Evolutionary conservation across 176 grass and related monocot genomes (phyloP).

Genomic region (Dendrocalamus sinicus): DNA sequence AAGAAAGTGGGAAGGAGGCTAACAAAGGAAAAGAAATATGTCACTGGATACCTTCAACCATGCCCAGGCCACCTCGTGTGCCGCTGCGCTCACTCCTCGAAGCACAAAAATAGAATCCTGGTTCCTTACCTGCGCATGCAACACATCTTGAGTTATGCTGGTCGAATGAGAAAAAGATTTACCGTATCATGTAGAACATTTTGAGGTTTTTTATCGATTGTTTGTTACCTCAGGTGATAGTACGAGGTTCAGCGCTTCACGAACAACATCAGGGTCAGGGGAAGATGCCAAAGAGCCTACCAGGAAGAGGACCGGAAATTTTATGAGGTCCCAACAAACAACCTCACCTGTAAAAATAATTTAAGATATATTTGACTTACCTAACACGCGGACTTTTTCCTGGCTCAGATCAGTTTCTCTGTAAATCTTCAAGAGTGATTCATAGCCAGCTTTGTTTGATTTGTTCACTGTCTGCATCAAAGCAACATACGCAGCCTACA

Average conservation of each 20-base stretch:
- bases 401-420: slow-evolving; percentile 94
- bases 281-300: slow-evolving; percentile 81
- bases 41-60: slow-evolving; percentile 84
- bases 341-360: not conserved
- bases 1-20: not conserved
- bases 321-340: slow-evolving; percentile 21
- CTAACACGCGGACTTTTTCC: slow-evolving; percentile 92
- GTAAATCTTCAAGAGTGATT: slow-evolving; percentile 83
- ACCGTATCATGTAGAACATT: not conserved
- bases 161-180: slow-evolving; percentile 29
- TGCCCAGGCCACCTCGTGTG: slow-evolving; percentile 77
- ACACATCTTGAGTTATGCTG: slow-evolving; percentile 35
- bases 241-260: slow-evolving; percentile 72
- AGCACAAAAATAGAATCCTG: slow-evolving; percentile 79
- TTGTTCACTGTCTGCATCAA: slow-evolving; percentile 77
- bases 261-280: slow-evolving; percentile 74
- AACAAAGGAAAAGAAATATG: slow-evolving; percentile 1
- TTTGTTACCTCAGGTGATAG: slow-evolving; percentile 71
- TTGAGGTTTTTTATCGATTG: not conserved
- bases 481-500: slow-evolving; percentile 86
- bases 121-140: slow-evolving; percentile 71
- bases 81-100: slow-evolving; percentile 61
- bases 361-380: slow-evolving; percentile 39
- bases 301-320: not conserved
- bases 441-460: slow-evolving; percentile 74